These are phyloP conservation scores for Scopulariopsis brevicaulis DNA, from an alignment of 2,329 filamentous ascomycete species.

Conservation along the genomic window DNA sequence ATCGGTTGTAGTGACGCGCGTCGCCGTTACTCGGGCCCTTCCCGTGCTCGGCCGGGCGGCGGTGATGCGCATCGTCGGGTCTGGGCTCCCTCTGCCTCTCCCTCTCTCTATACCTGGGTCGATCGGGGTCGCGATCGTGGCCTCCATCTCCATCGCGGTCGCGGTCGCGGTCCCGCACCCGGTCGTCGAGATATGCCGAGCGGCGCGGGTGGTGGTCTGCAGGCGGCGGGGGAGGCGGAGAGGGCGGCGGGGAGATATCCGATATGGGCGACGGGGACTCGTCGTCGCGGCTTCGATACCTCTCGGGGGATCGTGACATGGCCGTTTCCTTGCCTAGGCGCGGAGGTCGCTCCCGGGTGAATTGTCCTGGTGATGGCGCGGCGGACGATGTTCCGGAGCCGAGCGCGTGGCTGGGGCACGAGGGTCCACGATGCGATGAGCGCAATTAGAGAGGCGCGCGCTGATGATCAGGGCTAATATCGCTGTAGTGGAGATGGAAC, in stretches of 20 bases:
- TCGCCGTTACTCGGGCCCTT: not conserved
- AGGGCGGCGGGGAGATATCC: not conserved
- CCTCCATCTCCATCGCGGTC: conserved; percentile 5
- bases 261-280: conserved; percentile 4
- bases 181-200: conserved; percentile 1
- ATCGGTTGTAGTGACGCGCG: not conserved
- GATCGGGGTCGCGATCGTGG: conserved; percentile 7
- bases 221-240: not conserved
- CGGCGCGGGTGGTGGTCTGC: not conserved
- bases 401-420: not conserved
- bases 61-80: conserved; percentile 2
- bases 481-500: not conserved
- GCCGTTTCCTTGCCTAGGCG: not conserved
- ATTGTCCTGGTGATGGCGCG: not conserved
- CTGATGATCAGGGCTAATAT: not conserved
- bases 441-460: not conserved
- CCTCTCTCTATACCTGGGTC: conserved; percentile 8
- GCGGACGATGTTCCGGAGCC: not conserved
- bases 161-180: conserved; percentile 3
- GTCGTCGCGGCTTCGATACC: not conserved
- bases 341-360: not conserved
- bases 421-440: not conserved
- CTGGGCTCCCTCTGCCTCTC: conserved; percentile 9
- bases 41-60: conserved; percentile 3
- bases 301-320: not conserved